phyloP scores from a whole-genome alignment of 1,284 basidiomycete species.

The Microbotryomycetes sp. region DNA sequence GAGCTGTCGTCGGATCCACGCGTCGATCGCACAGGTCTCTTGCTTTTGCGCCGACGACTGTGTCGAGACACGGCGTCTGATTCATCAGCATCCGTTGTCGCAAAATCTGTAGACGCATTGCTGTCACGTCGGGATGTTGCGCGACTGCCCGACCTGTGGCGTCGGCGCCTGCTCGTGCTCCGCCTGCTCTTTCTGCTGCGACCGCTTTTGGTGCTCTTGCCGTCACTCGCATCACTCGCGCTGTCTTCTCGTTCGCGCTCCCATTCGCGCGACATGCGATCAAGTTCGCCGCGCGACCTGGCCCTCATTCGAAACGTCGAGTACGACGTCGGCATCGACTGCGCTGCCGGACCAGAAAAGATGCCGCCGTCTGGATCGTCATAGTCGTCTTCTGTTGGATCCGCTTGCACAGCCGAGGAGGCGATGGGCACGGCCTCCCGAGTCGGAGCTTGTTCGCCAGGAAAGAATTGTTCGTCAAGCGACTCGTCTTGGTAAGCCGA shows the following conservation, averaged over 20 bases:
- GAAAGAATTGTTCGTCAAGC: conserved; percentile 27
- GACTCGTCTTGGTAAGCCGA: conserved; percentile 15
- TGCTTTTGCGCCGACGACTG: neutral
- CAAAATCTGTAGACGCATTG: neutral
- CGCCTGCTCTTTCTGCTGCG: conserved; percentile 9
- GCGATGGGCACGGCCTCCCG: neutral
- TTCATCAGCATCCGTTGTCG: conserved; percentile 9
- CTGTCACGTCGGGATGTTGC: conserved; percentile 10
- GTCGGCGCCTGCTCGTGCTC: conserved; percentile 5
- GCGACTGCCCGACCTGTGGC: conserved; percentile 2
- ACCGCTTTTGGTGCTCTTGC: neutral
- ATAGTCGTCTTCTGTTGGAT: conserved; percentile 31
- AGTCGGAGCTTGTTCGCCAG: conserved; percentile 4
- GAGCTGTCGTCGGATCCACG: conserved; percentile 3
- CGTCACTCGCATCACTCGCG: conserved; percentile 7
- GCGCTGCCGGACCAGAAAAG: conserved; percentile 34
- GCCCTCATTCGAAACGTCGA: conserved; percentile 32
- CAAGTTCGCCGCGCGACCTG: conserved; percentile 22
- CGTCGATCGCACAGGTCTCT: neutral
- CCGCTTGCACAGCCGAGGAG: neutral
- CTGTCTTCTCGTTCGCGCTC: neutral
- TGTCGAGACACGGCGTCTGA: neutral
- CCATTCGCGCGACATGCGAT: conserved; percentile 14
- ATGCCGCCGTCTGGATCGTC: conserved; percentile 36
- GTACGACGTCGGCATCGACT: conserved; percentile 32